Percentiles rank a stretch among this genome's conserved stretches.
Conservation (phyloP, 192 early-diverging fungal genomes). For the Dissophora ornata region DNA sequence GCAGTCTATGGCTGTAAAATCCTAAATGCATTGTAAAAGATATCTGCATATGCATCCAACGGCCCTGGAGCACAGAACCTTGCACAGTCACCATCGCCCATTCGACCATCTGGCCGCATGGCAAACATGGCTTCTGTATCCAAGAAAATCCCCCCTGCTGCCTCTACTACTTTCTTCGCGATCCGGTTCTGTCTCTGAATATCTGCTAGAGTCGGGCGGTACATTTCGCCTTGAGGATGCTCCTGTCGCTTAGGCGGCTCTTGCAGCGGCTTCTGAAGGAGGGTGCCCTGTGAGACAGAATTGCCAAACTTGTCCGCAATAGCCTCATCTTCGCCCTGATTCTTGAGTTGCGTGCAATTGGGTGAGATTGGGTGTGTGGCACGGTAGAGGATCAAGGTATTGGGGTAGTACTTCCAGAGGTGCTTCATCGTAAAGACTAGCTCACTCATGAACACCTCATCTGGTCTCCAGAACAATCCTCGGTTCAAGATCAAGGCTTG, state of each 20-base stretch:
- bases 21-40: conserved; percentile 47
- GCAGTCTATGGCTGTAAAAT: conserved; percentile 26
- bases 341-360: conserved; percentile 55
- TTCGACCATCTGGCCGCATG: conserved; percentile 62
- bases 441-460: conserved; percentile 55
- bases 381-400: conserved; percentile 61
- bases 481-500: conserved; percentile 60
- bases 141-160: conserved; percentile 64
- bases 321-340: conserved; percentile 43
- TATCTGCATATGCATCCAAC: conserved; percentile 59
- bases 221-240: conserved; percentile 48
- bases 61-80: conserved; percentile 70
- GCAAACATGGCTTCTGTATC: conserved; percentile 61
- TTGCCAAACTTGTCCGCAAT: conserved; percentile 26
- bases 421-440: conserved; percentile 55
- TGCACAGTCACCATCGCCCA: conserved; percentile 65
- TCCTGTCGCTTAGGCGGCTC: conserved; percentile 36
- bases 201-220: conserved; percentile 47
- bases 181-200: conserved; percentile 62
- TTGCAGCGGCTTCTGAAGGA: conserved; percentile 40
- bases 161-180: conserved; percentile 61
- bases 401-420: conserved; percentile 49
- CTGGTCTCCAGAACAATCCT: conserved; percentile 54
- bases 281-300: conserved; percentile 24
- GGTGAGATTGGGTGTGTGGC: conserved; percentile 58